A percentile compares a stretch with the other conserved stretches of the same genome.
Evolutionary conservation across 176 grass and related monocot species (phyloP).

Genomic region (Aegilops umbellulata): DNA sequence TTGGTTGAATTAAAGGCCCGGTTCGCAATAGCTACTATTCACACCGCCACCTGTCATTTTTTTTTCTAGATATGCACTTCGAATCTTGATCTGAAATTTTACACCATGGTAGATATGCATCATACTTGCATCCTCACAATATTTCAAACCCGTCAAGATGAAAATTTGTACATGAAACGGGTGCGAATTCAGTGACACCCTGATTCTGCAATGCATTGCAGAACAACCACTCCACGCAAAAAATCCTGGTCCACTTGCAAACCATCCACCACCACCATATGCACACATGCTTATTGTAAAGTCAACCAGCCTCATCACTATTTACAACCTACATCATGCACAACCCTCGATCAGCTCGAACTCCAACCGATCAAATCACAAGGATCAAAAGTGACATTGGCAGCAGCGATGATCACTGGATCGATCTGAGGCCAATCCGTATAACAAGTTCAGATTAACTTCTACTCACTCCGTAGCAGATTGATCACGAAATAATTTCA

Average conservation of each 20-base stretch:
- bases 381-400: background rate
- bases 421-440: background rate
- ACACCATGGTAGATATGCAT: too few relatives aligned
- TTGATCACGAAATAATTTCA: background rate
- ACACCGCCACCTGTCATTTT: too few relatives aligned
- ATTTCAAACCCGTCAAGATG: background rate
- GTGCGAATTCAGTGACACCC: background rate
- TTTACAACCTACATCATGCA: conserved; percentile 25
- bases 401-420: background rate
- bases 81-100: too few relatives aligned
- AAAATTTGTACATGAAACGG: background rate
- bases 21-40: too few relatives aligned
- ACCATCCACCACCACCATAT: background rate
- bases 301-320: conserved; percentile 7
- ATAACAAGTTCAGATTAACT: background rate
- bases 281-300: background rate
- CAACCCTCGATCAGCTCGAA: background rate
- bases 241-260: background rate
- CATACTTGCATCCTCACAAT: too few relatives aligned
- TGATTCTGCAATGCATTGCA: background rate
- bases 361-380: background rate
- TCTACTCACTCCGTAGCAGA: too few relatives aligned
- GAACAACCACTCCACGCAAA: background rate
- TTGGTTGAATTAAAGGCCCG: too few relatives aligned
- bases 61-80: too few relatives aligned